These are phyloP conservation scores for Orobanche coerulescens DNA, from an alignment of 257 asterid genomes.

Conservation along the genomic window DNA sequence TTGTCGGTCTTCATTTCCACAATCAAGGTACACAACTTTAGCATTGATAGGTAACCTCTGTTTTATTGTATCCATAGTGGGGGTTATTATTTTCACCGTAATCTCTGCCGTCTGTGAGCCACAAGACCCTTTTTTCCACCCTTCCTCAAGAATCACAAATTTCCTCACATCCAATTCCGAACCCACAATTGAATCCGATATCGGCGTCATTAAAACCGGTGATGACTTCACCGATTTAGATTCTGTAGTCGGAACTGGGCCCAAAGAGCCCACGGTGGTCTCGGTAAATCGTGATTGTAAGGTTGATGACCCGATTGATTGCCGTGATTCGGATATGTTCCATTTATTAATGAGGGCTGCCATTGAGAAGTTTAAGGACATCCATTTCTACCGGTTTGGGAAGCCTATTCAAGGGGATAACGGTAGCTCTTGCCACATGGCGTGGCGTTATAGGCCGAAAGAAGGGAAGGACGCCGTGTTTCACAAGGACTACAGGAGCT, in stretches of 20 bases:
- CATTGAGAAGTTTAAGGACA: slow-evolving; percentile 58
- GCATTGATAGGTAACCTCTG: slow-evolving; percentile 52
- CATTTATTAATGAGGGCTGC: slow-evolving; percentile 71
- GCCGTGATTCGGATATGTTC: slow-evolving; percentile 73
- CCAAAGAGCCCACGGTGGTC: slow-evolving; percentile 3
- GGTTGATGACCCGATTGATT: slow-evolving; percentile 52
- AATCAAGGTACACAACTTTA: slow-evolving; percentile 36
- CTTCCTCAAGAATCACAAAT: slow-evolving; percentile 47
- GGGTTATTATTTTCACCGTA: slow-evolving; percentile 55
- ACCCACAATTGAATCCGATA: slow-evolving; percentile 46
- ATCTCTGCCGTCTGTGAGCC: slow-evolving; percentile 54
- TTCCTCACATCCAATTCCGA: slow-evolving; percentile 50
- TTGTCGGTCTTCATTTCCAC: slow-evolving; percentile 33
- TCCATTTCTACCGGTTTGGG: slow-evolving; percentile 67
- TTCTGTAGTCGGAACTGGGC: slow-evolving; percentile 12
- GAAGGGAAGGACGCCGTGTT: slow-evolving; percentile 54
- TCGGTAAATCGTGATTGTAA: slow-evolving; percentile 32
- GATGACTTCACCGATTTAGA: slow-evolving; percentile 58
- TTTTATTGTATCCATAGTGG: slow-evolving; percentile 49
- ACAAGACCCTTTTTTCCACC: slow-evolving; percentile 52
- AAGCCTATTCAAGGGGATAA: slow-evolving; percentile 65
- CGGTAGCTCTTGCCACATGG: slow-evolving; percentile 76
- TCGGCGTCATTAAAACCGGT: slow-evolving; percentile 55
- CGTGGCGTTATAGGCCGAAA: slow-evolving; percentile 82
- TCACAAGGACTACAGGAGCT: slow-evolving; percentile 68